Percentiles rank a stretch among this genome's conserved stretches.
Conservation (phyloP, 208 protist genomes). For the Trypanosoma vivax region DNA sequence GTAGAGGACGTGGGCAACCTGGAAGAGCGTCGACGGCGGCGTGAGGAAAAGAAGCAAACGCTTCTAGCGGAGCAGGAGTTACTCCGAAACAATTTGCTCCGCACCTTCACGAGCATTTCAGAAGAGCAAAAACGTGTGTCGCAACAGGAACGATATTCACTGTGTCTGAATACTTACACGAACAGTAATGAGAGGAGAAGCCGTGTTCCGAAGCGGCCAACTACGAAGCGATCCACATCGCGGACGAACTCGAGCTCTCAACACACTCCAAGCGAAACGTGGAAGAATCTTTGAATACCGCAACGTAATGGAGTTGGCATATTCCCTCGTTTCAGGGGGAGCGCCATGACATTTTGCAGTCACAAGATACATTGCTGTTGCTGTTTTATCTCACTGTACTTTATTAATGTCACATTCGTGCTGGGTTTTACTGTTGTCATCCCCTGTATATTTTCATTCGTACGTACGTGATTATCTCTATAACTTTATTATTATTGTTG, state of each 20-base stretch:
- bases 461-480: neutral
- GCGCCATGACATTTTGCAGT: neutral
- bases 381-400: neutral
- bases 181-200: too few relatives aligned
- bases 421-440: neutral
- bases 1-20: slow-evolving; percentile 21
- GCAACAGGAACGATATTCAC: too few relatives aligned
- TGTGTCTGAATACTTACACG: neutral
- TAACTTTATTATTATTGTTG: neutral
- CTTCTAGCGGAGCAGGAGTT: slow-evolving; percentile 42
- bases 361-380: neutral
- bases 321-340: neutral
- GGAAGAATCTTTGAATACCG: too few relatives aligned
- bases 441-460: neutral
- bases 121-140: slow-evolving; percentile 4
- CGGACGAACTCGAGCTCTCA: too few relatives aligned
- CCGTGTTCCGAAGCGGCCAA: too few relatives aligned
- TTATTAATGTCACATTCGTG: too few relatives aligned
- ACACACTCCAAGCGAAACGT: too few relatives aligned
- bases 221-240: too few relatives aligned
- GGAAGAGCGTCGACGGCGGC: slow-evolving; percentile 35
- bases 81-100: slow-evolving; percentile 13
- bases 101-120: slow-evolving; percentile 3
- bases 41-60: slow-evolving; percentile 25
- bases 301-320: too few relatives aligned